Base-by-base conservation (phyloP, 208 protist genomes). In the Tritrichomonas musculus region DNA sequence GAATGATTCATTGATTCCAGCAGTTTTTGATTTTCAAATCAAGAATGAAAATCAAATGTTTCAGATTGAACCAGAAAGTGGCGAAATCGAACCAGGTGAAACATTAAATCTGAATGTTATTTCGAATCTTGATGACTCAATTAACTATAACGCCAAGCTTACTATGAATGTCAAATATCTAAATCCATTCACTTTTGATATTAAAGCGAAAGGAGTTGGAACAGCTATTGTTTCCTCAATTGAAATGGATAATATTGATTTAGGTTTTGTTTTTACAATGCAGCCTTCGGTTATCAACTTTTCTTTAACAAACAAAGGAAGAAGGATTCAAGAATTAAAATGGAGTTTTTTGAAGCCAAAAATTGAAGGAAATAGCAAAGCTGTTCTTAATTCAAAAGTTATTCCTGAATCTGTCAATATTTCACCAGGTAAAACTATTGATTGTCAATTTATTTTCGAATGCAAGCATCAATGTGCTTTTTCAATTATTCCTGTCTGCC, bases 321-420 rank as follows among this genome's bases (percentile, higher is more conserved):
- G 47, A 57, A 88, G 47, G 36, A 88, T 57, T 20, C 77, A 88
- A 88, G 47, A 57, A 57, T n/a, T 88, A 30, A 88, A 36, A 88
- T 88, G 44, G 22, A 33, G 14, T 27, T 4, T 41, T 11, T 30
- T 33, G 5, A 88, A 88, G 27, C 47, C 77, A 17, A 88, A 88
- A 57, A 44, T 88, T 57, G 44, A 30, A 53, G 33, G 33, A 20
- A 47, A 30, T 55, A 36, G 57, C 20, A 27, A 47, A n/a, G 77
- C 41, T 27, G 39, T 33, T 44, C 33, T 88, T 0, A 53, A 20
- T 39, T 88, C 5, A 39, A 60, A 30, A 57, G 39, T 88, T 53
- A 39, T 47, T 14, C 77, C 77, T 27, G 77, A 88, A 57, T 17
- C 27, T n/a, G 20, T 33, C 4, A 36, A 57, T 88, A 44, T 88